Evolutionary conservation across 768 basidiomycete species (phyloP), one percentile per base, ranked within the genome.

Genomic region (Saitozyma sp.): DNA sequence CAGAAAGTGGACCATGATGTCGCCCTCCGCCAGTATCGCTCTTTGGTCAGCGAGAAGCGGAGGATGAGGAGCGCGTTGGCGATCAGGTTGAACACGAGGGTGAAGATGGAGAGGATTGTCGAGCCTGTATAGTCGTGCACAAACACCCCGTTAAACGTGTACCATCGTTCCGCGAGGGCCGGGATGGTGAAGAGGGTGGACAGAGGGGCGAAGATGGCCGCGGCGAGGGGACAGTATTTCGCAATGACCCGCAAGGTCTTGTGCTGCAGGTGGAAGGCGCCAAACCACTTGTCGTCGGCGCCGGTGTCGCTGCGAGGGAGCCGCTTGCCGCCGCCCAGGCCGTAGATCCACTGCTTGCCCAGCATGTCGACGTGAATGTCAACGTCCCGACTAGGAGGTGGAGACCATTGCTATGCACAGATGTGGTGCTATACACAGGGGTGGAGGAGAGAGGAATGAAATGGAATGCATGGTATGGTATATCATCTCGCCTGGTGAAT

Each of bases 131-230:
- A 70, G 62, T 81, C 80, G 0, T 74, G 67, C 17, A 75, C 64
- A 9, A 62, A 49, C 5, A 54, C 54, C 4, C 73, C 77, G 54
- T 77, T 40, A 48, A 48, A 52, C n/a, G 54, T 49, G 59, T 80
- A 77, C 78, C 78, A 79, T 20, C 69, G 71, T 73, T 79, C 65
- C 73, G 74, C 70, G 19, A 81, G 61, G 3, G 79, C 80, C 6
- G 80, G 80, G 29, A 81, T 80, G 54, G 80, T 79, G 11, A 80
- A 54, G 49, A 81, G 63, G n/a, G 78, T 80, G 5, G 75, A 68
- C 8, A 81, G 63, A 3, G 80, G 80, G 7, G 80, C 80, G 6
- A 79, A 54, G 29, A 81, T 68, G 13, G 80, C 78, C 0, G 78
- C 72, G 16, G 79, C 58, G 37, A 81, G 59, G 3, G 79, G 79